Conservation (phyloP, 768 basidiomycete species). For the Agrocybe praecox region DNA sequence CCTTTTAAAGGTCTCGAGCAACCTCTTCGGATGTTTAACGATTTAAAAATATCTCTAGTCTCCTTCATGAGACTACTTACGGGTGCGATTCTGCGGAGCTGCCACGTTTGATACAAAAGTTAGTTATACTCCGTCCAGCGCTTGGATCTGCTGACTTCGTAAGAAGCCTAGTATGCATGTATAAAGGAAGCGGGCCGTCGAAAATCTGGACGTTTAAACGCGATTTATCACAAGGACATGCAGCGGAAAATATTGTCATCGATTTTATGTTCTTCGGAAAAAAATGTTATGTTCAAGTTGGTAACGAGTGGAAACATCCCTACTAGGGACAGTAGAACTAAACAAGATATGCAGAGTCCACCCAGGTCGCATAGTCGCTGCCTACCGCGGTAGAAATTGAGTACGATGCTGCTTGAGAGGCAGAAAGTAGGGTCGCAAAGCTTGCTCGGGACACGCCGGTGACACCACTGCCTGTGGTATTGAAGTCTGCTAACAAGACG, state of each 20-base stretch:
- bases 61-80: not conserved
- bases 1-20: not conserved
- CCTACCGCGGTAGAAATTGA: constrained; percentile 47
- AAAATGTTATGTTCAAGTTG: no score
- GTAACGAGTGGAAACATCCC: no score
- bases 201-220: not conserved
- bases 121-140: not conserved
- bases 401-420: constrained; percentile 37
- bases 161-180: not conserved
- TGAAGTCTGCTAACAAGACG: constrained; percentile 48
- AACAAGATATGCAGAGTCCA: constrained; percentile 41
- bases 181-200: not conserved
- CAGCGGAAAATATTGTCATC: not conserved
- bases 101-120: not conserved
- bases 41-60: not conserved
- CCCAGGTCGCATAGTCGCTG: constrained; percentile 46
- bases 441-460: constrained; percentile 34
- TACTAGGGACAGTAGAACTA: not conserved
- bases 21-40: not conserved
- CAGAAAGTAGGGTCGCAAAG: constrained; percentile 41
- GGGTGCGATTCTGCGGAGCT: not conserved
- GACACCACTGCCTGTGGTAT: constrained; percentile 43
- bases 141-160: not conserved
- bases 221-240: not conserved
- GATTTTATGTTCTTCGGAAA: no score